phyloP scores from a whole-genome alignment of 345 rosid genomes.

The Heritiera fomes region DNA sequence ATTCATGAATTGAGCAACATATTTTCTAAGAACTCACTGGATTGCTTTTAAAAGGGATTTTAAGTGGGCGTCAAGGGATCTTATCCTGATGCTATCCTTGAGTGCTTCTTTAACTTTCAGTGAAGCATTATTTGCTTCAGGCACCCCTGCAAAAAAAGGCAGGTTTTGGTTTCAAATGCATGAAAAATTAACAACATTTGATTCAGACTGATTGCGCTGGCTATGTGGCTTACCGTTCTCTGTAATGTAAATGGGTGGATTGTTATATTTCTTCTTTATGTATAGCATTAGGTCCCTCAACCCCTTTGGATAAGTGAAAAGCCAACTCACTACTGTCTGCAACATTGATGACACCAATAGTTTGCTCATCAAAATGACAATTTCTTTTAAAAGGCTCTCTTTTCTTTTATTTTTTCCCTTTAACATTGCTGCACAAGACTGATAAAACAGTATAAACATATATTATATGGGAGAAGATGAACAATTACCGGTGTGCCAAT shows the following conservation, averaged over 20 bases:
- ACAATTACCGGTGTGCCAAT: conserved; percentile 40
- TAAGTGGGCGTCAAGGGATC: conserved; percentile 40
- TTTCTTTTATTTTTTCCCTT: neutral
- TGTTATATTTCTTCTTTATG: conserved; percentile 29
- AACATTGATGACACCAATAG: neutral
- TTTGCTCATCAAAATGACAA: neutral
- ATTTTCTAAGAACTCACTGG: conserved; percentile 32
- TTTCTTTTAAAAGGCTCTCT: neutral
- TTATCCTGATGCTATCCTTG: conserved; percentile 43
- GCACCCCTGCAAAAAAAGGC: conserved; percentile 17
- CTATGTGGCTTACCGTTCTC: conserved; percentile 41
- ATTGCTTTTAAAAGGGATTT: conserved; percentile 36
- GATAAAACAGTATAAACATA: neutral
- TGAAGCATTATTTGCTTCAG: conserved; percentile 27
- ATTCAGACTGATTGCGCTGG: neutral
- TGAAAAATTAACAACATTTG: neutral
- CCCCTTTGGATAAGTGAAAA: conserved; percentile 41
- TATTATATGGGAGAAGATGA: neutral
- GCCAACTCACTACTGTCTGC: conserved; percentile 38
- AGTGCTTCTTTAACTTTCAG: conserved; percentile 30
- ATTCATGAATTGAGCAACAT: neutral
- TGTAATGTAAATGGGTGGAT: conserved; percentile 38
- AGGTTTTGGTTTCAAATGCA: neutral
- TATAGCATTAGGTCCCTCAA: conserved; percentile 29
- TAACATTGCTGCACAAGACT: neutral